Evolutionary conservation across 164 flowering plant species (phyloP), one percentile per base, ranked within the genome.

Genomic region (Protea cynaroides): DNA sequence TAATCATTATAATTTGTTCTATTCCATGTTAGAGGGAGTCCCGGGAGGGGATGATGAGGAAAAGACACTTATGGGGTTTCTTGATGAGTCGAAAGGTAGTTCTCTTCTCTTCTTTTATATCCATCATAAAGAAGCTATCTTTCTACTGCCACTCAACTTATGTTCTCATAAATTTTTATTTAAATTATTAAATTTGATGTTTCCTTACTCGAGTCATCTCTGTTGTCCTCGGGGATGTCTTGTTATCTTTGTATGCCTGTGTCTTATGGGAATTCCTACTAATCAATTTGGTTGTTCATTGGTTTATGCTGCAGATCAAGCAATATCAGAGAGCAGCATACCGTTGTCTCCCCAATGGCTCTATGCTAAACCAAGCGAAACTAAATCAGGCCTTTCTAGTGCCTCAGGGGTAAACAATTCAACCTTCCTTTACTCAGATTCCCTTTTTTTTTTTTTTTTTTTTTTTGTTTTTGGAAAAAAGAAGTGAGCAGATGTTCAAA

Each of bases 291-390:
- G 63, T 12, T 21, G 21, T 21, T 62, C 50, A 10, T 46, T 21
- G 52, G 47, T 67, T 54, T n/a, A 11, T 67, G 14, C 56, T 71
- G 73, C 85, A 88, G 97, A 90, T 76, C 92, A 80, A 81, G 67
- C 38, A 46, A 56, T 71, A 50, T 76, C 88, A 14, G 97, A 93
- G 22, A 90, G 66, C 80, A 86, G 75, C 77, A 87, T 88, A 24
- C 96, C 98, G 0, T 62, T 93, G 64, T 90, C 98, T 69, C 98
- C 97, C 0, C 98, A 93, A 65, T 93, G 98, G 97, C 92, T 93
- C 49, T 82, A 93, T 75, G 74, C 88, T 55, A 93, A 86, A 76
- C 94, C 92, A 40, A 77, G 43, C 49, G 98, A 92, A 49, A 47
- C 80, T 25, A 92, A 88, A 79, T 57, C 69, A 36, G 66, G 72